Evolutionary conservation across 306 rosid species (phyloP), one percentile per base, ranked within the genome.

Genomic region (Fragaria nilgerrensis): DNA sequence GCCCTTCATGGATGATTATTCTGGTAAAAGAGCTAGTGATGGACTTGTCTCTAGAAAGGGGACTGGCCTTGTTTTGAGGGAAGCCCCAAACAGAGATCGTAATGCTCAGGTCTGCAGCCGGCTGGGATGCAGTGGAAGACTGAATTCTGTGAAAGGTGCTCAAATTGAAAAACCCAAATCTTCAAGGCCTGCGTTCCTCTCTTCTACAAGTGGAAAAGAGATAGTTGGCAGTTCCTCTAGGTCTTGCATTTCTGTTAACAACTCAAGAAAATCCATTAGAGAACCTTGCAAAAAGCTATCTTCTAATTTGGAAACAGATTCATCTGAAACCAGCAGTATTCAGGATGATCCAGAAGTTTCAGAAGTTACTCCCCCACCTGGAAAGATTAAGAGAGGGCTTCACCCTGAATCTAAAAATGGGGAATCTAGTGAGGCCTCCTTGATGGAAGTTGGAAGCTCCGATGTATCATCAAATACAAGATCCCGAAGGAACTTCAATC

Each of bases 191-290:
- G 82, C 87, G 15, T 63, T 80, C 61, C 90, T 84, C 27, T 66
- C 92, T 37, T 77, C 93, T 73, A 74, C 89, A 15, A 81, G 79
- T 78, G 90, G 94, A 20, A 93, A 96, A 84, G 92, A 87, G 88
- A 84, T 88, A 45, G 76, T 79, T 58, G 97, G 98, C 78, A 96
- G 94, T 84, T 88, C 98, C 79, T 91, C 99, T 43, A 84, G 87
- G 83, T 79, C 82, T 43, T 77, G 37, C 74, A 34, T 89, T 34
- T 78, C 85, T 27, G 78, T 83, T 44, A 72, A 81, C 69, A 91
- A 76, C 78, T 71, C 87, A 8, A 89, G 89, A 80, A 96, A 91
- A 84, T 80, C 94, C 36, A 52, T 70, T 72, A 61, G 65, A 32
- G 88, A 76, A 77, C 80, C 90, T 56, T 82, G 66, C 77, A 91